Percentiles rank a stretch among this genome's conserved stretches.
Evolutionary conservation across 2,329 filamentous ascomycete genomes (phyloP).

Genomic region (Alternaria infectoria): DNA sequence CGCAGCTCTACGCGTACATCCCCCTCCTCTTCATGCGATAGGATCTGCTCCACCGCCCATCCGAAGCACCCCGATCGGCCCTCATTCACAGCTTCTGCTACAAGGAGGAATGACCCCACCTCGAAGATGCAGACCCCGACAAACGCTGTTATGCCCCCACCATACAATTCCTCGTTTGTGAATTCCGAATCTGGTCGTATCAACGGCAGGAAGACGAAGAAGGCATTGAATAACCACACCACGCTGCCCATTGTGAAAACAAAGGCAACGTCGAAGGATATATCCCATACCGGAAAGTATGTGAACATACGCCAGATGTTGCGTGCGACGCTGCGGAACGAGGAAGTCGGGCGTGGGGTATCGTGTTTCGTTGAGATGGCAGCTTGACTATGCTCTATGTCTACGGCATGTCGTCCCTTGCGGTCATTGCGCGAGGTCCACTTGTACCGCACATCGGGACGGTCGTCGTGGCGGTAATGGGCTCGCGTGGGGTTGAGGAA

Average conservation of each 20-base stretch:
- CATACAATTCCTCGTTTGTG: slow-evolving; percentile 58
- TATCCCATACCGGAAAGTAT: slow-evolving; percentile 61
- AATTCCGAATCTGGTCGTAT: slow-evolving; percentile 62
- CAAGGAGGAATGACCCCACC: slow-evolving; percentile 65
- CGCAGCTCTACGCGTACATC: slow-evolving; percentile 8
- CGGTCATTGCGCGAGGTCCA: slow-evolving; percentile 55
- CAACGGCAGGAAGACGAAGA: slow-evolving; percentile 69
- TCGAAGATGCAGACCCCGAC: slow-evolving; percentile 74
- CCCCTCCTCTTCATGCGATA: slow-evolving; percentile 41
- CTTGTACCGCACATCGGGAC: slow-evolving; percentile 46
- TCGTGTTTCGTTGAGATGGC: slow-evolving; percentile 24
- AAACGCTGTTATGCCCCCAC: slow-evolving; percentile 67
- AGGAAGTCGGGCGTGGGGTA: slow-evolving; percentile 45
- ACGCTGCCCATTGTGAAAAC: slow-evolving; percentile 60
- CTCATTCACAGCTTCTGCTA: slow-evolving; percentile 73
- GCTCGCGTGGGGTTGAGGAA: slow-evolving; percentile 59
- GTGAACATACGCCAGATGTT: slow-evolving; percentile 58
- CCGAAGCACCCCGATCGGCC: slow-evolving; percentile 70
- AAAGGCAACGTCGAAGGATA: slow-evolving; percentile 62
- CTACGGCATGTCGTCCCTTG: slow-evolving; percentile 50
- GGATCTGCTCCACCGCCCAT: slow-evolving; percentile 66
- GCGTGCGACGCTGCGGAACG: slow-evolving; percentile 35
- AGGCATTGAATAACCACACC: slow-evolving; percentile 61
- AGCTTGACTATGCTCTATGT: slow-evolving; percentile 30
- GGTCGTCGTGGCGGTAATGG: slow-evolving; percentile 14